Base-by-base conservation (phyloP, 2,329 filamentous ascomycete genomes). In the Torrubiella hemipterigena region DNA sequence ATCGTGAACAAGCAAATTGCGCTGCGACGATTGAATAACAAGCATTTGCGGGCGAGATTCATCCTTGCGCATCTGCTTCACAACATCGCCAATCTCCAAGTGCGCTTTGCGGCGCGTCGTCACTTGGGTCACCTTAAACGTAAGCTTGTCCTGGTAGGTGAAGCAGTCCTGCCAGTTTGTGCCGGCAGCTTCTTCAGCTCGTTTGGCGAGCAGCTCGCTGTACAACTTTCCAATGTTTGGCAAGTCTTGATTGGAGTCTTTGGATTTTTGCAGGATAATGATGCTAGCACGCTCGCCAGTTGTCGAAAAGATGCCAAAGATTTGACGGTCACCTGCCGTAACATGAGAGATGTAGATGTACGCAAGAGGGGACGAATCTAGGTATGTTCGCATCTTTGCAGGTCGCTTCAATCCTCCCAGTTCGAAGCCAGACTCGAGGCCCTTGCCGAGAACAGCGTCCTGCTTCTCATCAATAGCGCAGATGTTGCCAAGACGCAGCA, bases 321-420 rank as follows among this genome's bases (percentile, higher is more conserved):
- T 79, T 48, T 98, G 87, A 21, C 85, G 73, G 35, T 98, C 89
- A 4, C 87, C 86, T 10, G 86, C 78, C 27, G 80, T 78, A 47
- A 98, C 81, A 55, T 99, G 91, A 35, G 94, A 95, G 17, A 98
- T 64, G 49, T 91, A 95, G 32, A 96, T 67, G 50, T 93, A 98
- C 14, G 77, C 78, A 50, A 96, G 66, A 1, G 74, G 67, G 1
- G 78, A 74, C 3, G 78, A 69, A 13, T 79, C 71, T 3, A 98
- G 73, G 47, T 98, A 98, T 1, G 79, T 58, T 21, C 50, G 61
- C 2, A 60, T 63, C 47, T 85, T 81, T 1, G 68, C 55, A 1
- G 77, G 71, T 13, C 77, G 73, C 42, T 77, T 76, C 27, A 99
- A 60, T 6, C 82, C 71, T 9, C 70, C 72, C 4, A 99, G 66